Evolutionary conservation across 2,329 filamentous ascomycete species (phyloP), one percentile per base, ranked within the genome.

Genomic region (Drechslerella dactyloides): DNA sequence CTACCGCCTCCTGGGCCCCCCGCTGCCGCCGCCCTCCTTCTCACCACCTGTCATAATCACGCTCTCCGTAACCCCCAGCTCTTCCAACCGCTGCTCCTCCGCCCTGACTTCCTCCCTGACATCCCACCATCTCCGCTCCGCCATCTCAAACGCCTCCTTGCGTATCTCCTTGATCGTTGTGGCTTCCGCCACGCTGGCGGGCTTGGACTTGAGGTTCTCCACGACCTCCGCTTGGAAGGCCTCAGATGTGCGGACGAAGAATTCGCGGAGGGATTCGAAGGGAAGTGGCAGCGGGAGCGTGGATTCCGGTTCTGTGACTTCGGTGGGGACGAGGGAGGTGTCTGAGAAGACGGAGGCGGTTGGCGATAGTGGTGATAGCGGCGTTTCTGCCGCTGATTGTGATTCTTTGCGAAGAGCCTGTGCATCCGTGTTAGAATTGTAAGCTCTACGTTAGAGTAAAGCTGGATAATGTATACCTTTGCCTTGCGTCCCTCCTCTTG

Each of bases 71-170:
- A 97, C 97, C 8, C 94, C 93, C 35, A 92, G 91, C 54, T 90
- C 93, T 80, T 97, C 93, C 82, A 97, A 92, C 82, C 97, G 93
- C 80, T 97, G 93, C 81, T 99, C 94, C 77, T 97, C 80, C 5
- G 87, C 89, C 60, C 88, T 89, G 75, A 99, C 90, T 81, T 97
- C 93, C 82, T 99, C 94, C 76, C 94, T 86, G 78, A 89, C 92
- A 83, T 97, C 94, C 94, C 94, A 99, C 94, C 94, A 99, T 80
- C 96, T 96, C 81, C 93, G 90, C 80, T 99, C 94, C 44, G 93
- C 93, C 74, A 91, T 84, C 78, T 91, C 89, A 79, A 97, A 99
- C 0, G 92, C 94, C 78, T 87, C 88, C 77, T 93, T 89, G 79
- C 96, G 92, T 77, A 97, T 87, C 82, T 97, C 94, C 83, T 99